Conservation (phyloP, 2,329 filamentous ascomycete genomes). For the Alternaria conjuncta region DNA sequence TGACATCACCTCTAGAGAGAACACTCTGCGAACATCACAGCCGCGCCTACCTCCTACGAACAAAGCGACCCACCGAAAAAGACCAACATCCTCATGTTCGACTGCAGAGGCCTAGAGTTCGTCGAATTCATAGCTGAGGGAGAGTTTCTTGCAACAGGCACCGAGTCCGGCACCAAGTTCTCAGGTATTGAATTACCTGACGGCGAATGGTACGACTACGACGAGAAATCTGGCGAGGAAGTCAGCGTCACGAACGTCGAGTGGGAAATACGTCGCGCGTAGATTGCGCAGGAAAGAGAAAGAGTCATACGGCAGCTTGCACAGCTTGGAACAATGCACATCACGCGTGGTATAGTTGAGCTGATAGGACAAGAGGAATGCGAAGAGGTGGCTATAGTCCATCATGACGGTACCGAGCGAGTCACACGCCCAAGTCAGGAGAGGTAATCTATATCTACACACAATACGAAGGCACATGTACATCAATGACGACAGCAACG, state of each 20-base stretch:
- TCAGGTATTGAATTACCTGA: conserved; percentile 80
- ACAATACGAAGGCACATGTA: neutral
- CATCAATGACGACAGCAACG: neutral
- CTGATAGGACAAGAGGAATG: neutral
- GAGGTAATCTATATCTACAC: neutral
- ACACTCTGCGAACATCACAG: conserved; percentile 83
- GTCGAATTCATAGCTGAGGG: conserved; percentile 92
- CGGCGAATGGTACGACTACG: conserved; percentile 97
- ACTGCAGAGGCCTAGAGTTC: conserved; percentile 94
- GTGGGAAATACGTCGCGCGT: conserved; percentile 83
- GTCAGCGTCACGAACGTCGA: conserved; percentile 89
- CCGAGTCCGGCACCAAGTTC: conserved; percentile 83
- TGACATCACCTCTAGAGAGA: conserved; percentile 66
- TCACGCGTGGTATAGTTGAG: neutral
- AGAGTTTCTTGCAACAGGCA: conserved; percentile 84
- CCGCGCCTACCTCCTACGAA: conserved; percentile 73
- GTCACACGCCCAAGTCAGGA: neutral
- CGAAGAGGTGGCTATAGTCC: neutral
- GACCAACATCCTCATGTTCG: conserved; percentile 85
- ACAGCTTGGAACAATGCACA: neutral
- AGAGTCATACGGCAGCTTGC: neutral
- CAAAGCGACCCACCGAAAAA: conserved; percentile 74
- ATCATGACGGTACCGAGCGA: neutral
- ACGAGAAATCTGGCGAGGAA: conserved; percentile 90
- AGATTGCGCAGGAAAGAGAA: neutral